Evolutionary conservation across 2,329 filamentous ascomycete species (phyloP).

Genomic region (Talaromyces sp.): DNA sequence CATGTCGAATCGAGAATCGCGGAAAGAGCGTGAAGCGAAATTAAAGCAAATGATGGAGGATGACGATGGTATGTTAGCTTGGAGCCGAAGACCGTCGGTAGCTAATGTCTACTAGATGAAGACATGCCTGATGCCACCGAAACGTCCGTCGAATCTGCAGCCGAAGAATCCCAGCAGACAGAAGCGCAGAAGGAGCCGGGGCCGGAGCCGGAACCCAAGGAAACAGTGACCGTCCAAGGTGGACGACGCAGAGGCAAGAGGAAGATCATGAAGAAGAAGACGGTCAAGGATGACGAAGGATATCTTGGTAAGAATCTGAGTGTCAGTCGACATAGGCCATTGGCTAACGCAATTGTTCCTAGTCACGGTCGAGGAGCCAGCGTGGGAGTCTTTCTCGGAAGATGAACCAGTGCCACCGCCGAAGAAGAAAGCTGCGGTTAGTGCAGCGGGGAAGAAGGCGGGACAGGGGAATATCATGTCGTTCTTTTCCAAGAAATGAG

Average conservation of each 20-base stretch:
- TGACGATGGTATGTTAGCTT: conserved; percentile 35
- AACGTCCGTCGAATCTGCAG: conserved; percentile 30
- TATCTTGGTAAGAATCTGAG: conserved; percentile 67
- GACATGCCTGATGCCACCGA: conserved; percentile 56
- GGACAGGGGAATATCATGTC: conserved; percentile 77
- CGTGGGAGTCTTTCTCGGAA: conserved; percentile 92
- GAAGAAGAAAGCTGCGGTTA: conserved; percentile 49
- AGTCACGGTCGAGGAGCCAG: conserved; percentile 82
- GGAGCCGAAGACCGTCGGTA: conserved; percentile 21
- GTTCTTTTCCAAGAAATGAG: conserved; percentile 79
- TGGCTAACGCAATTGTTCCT: conserved; percentile 11
- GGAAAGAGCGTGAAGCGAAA: conserved; percentile 63
- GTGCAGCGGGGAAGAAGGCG: conserved; percentile 56
- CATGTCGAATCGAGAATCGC: conserved; percentile 44
- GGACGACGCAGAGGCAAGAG: conserved; percentile 73
- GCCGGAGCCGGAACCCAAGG: conserved; percentile 48
- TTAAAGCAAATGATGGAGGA: conserved; percentile 75
- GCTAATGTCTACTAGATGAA: conserved; percentile 46
- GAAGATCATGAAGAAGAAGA: conserved; percentile 83
- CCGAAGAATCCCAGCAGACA: conserved; percentile 36
- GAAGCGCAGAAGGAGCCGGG: conserved; percentile 35
- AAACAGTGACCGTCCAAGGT: conserved; percentile 53
- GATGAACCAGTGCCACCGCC: conserved; percentile 63
- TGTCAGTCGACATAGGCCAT: not conserved
- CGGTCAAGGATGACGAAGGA: conserved; percentile 80